Percentiles rank a stretch among this genome's conserved stretches.
phyloP scores from a whole-genome alignment of 1,139 yeast species.

The Geotrichum citri-aurantii region DNA sequence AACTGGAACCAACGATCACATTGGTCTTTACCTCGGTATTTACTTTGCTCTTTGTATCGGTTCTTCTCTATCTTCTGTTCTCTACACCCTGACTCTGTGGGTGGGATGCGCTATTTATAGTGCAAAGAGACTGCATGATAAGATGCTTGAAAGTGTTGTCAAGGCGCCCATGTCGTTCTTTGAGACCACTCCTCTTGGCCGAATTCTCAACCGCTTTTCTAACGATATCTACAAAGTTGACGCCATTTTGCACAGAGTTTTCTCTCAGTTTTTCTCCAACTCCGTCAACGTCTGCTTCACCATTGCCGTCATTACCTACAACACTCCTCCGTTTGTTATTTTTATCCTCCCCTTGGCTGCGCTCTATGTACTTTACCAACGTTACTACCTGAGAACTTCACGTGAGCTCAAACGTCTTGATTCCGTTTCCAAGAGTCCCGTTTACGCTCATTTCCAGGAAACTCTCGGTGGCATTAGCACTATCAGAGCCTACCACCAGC shows the following conservation, averaged over 20 bases:
- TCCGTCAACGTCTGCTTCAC: slow-evolving; percentile 73
- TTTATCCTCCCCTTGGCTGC: slow-evolving; percentile 64
- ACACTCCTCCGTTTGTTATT: slow-evolving; percentile 83
- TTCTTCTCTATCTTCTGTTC: slow-evolving; percentile 54
- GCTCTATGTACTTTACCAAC: slow-evolving; percentile 78
- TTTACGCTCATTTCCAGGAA: slow-evolving; percentile 95
- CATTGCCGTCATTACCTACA: slow-evolving; percentile 69
- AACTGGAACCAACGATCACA: slow-evolving; percentile 64
- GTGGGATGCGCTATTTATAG: slow-evolving; percentile 81
- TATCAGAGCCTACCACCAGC: slow-evolving; percentile 82
- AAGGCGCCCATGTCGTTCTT: slow-evolving; percentile 96
- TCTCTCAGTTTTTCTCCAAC: slow-evolving; percentile 74
- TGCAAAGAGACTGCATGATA: slow-evolving; percentile 67
- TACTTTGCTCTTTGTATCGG: slow-evolving; percentile 71
- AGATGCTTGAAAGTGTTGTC: slow-evolving; percentile 73
- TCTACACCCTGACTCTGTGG: slow-evolving; percentile 71
- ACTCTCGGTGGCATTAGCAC: slow-evolving; percentile 85
- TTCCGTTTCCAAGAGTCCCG: slow-evolving; percentile 88
- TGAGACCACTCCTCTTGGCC: slow-evolving; percentile 95
- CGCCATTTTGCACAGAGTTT: slow-evolving; percentile 77
- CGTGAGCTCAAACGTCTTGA: slow-evolving; percentile 94
- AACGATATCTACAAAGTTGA: slow-evolving; percentile 91
- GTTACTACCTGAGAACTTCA: slow-evolving; percentile 81
- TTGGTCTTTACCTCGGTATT: slow-evolving; percentile 62
- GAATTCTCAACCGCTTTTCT: slow-evolving; percentile 88